Evolutionary conservation across 148 eudicot species (phyloP).

Genomic region (Chenopodium berlandieri): DNA sequence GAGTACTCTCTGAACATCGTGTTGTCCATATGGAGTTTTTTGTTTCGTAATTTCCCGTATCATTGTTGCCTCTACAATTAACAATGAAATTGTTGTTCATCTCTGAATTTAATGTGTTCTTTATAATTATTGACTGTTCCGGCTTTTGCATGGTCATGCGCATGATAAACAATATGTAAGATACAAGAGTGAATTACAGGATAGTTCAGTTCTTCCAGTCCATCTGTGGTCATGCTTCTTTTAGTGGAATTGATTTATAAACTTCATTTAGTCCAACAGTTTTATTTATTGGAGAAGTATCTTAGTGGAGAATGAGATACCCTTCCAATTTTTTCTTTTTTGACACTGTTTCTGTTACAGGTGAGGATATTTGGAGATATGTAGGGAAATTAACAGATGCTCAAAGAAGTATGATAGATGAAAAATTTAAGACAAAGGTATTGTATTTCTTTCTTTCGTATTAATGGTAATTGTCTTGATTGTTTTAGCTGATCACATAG

Average conservation of each 20-base stretch:
- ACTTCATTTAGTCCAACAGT: not conserved
- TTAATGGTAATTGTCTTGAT: not conserved
- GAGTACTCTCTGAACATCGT: not conserved
- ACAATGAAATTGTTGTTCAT: not conserved
- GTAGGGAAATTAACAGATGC: conserved; percentile 93
- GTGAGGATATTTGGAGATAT: conserved; percentile 96
- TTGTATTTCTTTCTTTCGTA: not conserved
- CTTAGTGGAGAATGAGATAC: not conserved
- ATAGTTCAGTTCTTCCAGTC: not conserved
- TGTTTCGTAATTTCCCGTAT: not conserved
- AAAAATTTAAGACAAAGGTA: conserved; percentile 93
- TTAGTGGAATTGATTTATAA: not conserved
- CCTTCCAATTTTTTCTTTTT: not conserved
- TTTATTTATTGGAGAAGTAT: not conserved
- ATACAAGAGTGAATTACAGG: not conserved
- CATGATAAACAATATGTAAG: not conserved
- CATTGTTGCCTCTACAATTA: not conserved
- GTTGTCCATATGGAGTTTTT: not conserved
- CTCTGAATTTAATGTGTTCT: not conserved
- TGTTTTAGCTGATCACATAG: conserved; percentile 12
- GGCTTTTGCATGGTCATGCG: not conserved
- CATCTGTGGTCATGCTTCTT: not conserved
- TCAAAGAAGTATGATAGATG: conserved; percentile 96
- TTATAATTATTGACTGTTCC: not conserved
- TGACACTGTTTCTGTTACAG: conserved; percentile 30